These are phyloP conservation scores for Puccinellia tenuiflora DNA, from an alignment of 176 grass and related monocot species.

Conservation along the genomic window DNA sequence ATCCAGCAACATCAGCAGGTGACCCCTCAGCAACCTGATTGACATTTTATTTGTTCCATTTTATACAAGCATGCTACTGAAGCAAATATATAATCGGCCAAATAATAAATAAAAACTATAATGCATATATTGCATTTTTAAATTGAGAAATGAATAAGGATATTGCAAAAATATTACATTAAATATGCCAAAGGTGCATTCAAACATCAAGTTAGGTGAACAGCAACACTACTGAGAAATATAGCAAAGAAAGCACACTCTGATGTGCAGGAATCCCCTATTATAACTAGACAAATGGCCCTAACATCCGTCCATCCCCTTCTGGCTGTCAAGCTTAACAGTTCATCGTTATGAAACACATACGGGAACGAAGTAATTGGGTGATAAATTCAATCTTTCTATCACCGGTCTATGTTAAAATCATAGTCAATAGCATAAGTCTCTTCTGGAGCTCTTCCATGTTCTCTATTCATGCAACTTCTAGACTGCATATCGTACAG, in stretches of 20 bases:
- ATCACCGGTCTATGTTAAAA: neutral
- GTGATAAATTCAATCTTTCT: neutral
- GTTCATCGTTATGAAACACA: no score
- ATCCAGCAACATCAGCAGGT: neutral
- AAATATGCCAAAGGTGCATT: neutral
- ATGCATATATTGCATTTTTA: neutral
- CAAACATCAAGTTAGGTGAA: neutral
- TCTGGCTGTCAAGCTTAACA: neutral
- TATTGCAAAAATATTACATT: neutral
- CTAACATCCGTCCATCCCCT: no score
- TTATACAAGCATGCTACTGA: neutral
- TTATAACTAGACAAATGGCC: no score
- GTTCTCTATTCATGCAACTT: neutral
- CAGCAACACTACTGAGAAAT: neutral
- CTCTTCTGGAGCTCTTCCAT: neutral
- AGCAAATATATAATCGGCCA: neutral
- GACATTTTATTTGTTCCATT: neutral
- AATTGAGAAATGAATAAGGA: neutral
- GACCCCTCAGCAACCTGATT: neutral
- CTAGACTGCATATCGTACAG: neutral
- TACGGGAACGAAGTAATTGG: no score
- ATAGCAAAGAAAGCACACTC: neutral
- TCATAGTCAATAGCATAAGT: neutral
- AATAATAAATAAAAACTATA: neutral
- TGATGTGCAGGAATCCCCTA: neutral